Conservation (phyloP, 2,329 filamentous ascomycete species). For the Hawksworthiomyces lignivorus region DNA sequence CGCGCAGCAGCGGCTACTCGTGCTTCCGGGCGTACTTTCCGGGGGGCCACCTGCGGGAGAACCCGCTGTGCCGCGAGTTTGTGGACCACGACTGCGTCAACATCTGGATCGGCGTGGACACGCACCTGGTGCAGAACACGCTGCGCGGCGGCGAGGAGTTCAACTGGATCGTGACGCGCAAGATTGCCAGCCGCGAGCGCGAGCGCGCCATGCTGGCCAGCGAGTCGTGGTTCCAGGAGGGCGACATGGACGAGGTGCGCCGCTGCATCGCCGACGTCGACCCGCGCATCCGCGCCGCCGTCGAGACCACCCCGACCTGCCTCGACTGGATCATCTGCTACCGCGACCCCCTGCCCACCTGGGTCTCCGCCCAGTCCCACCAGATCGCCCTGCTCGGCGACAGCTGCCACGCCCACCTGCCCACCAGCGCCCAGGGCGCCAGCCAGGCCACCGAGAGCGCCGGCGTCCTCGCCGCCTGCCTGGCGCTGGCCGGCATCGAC, state of each 20-base stretch:
- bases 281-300: slow-evolving; percentile 36
- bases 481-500: slow-evolving; percentile 32
- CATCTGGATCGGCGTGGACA: slow-evolving; percentile 36
- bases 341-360: slow-evolving; percentile 42
- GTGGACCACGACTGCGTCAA: slow-evolving; percentile 36
- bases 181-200: slow-evolving; percentile 21
- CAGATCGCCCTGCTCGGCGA: slow-evolving; percentile 46
- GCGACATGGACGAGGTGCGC: slow-evolving; percentile 36
- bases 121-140: slow-evolving; percentile 36
- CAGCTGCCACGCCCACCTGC: slow-evolving; percentile 46
- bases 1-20: slow-evolving; percentile 45
- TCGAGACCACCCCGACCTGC: slow-evolving; percentile 35
- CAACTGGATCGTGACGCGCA: slow-evolving; percentile 40
- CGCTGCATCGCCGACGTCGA: slow-evolving; percentile 30
- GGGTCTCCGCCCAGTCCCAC: slow-evolving; percentile 36
- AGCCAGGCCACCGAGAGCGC: slow-evolving; percentile 48
- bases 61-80: slow-evolving; percentile 30
- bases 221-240: slow-evolving; percentile 40
- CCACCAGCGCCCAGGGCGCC: slow-evolving; percentile 45
- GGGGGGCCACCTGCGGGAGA: slow-evolving; percentile 26
- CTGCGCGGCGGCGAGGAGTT: slow-evolving; percentile 34
- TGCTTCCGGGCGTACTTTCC: slow-evolving; percentile 42
- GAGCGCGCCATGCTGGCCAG: slow-evolving; percentile 36
- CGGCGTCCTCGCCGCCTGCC: slow-evolving; percentile 35
- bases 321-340: slow-evolving; percentile 50